Evolutionary conservation across 495 filamentous ascomycete genomes (phyloP).

Genomic region (Penicillium coffeae): DNA sequence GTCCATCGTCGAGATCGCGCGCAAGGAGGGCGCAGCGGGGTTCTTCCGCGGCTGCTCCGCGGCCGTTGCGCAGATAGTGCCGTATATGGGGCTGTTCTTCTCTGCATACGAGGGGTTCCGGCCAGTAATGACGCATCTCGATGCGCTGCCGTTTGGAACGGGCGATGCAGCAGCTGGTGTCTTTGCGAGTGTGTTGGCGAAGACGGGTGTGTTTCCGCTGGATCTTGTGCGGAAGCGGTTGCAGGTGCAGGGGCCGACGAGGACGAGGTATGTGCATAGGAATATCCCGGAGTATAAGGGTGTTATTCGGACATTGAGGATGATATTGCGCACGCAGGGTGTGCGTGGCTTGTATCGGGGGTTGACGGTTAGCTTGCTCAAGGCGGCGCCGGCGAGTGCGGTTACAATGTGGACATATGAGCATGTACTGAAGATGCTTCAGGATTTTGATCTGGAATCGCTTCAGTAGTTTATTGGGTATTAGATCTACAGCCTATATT

Average conservation of each 20-base stretch:
- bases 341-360: slow-evolving; percentile 81
- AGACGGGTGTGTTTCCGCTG: slow-evolving; percentile 89
- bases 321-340: slow-evolving; percentile 71
- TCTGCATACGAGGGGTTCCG: slow-evolving; percentile 74
- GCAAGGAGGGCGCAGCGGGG: slow-evolving; percentile 67
- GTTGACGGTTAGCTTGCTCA: slow-evolving; percentile 81
- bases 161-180: slow-evolving; percentile 80
- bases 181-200: slow-evolving; percentile 71
- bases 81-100: slow-evolving; percentile 97
- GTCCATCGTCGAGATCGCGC: slow-evolving; percentile 68
- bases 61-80: slow-evolving; percentile 79
- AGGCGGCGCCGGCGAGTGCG: slow-evolving; percentile 91
- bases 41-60: slow-evolving; percentile 86
- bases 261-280: slow-evolving; percentile 71
- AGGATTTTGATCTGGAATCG: slow-evolving; percentile 37
- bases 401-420: slow-evolving; percentile 99
- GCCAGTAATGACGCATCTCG: slow-evolving; percentile 43
- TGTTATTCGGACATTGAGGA: slow-evolving; percentile 57
- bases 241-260: slow-evolving; percentile 90
- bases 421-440: slow-evolving; percentile 56
- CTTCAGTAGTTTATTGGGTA: slow-evolving; percentile 2
- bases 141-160: slow-evolving; percentile 63
- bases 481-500: slow-evolving; percentile 1
- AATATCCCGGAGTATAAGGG: slow-evolving; percentile 84
- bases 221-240: slow-evolving; percentile 89